Base-by-base conservation (phyloP, 768 basidiomycete species). In the Xanthoconium purpureum region DNA sequence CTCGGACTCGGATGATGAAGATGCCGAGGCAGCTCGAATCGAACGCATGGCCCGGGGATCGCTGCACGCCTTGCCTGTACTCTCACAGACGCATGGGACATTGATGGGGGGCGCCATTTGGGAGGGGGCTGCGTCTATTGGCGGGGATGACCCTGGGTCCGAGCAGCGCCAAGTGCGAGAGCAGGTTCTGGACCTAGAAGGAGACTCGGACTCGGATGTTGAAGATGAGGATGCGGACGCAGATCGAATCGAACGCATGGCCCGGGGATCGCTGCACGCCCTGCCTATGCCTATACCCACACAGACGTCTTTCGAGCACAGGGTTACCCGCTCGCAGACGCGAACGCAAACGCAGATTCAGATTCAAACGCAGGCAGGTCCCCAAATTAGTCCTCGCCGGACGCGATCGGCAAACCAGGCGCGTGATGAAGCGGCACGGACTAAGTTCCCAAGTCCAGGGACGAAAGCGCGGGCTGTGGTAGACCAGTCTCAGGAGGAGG, bases 181-280 rank as follows among this genome's bases (percentile, higher is more conserved):
- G 20, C 47, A 7, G 45, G 17, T 12, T 15, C 47, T 35, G 40
- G 3, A 6, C 48, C 3, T 8, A 45, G 35, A n/a, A n/a, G 17
- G 15, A 9, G 52, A 46, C 10, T 18, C 38, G 14, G 9, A 30
- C 7, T 46, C 30, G 7, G 3, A 13, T 3, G 29, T 39, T 5
- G 6, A 33, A 9, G 10, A 14, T 9, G 10, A 55, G 11, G 52
- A 52, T 3, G n/a, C 54, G 12, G 49, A 56, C 15, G 51, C 43
- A 17, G 61, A 61, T 33, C 59, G 57, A 33, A 45, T 70, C 18
- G 45, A 56, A 24, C 59, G 52, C 14, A 61, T 66, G 66, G 59
- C 62, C 2, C 47, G 8, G 1, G 54, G 49, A 12, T 33, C 37
- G 12, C 45, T 67, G 50, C 28, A 18, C 14, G 43, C 24, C 24